Evolutionary conservation across 176 grass and related monocot species (phyloP).

Genomic region (Phoenix dactylifera): DNA sequence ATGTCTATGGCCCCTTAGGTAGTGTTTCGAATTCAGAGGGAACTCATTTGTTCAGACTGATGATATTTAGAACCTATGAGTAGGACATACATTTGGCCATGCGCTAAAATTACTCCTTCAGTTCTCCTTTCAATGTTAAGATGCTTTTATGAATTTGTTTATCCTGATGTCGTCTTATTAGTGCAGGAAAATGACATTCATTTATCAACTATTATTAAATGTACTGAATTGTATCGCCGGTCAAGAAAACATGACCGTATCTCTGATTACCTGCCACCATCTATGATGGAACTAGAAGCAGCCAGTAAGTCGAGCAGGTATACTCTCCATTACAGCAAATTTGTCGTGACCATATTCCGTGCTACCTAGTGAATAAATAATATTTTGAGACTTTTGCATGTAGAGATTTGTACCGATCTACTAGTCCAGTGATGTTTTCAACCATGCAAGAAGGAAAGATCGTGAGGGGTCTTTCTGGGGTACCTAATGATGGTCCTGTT

Average conservation of each 20-base stretch:
- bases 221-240: slow-evolving; percentile 37
- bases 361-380: too few relatives aligned
- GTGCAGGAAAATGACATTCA: slow-evolving; percentile 58
- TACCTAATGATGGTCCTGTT: slow-evolving; percentile 47
- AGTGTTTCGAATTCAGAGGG: too few relatives aligned
- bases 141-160: too few relatives aligned
- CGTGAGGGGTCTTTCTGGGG: slow-evolving; percentile 34
- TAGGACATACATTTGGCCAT: too few relatives aligned
- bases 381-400: not conserved
- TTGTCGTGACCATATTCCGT: too few relatives aligned
- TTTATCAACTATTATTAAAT: slow-evolving; percentile 57
- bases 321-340: not conserved
- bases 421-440: slow-evolving; percentile 52
- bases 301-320: slow-evolving; percentile 42
- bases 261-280: slow-evolving; percentile 51
- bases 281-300: slow-evolving; percentile 35
- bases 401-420: slow-evolving; percentile 35
- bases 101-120: too few relatives aligned
- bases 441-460: slow-evolving; percentile 40
- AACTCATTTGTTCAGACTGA: too few relatives aligned
- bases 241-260: slow-evolving; percentile 35
- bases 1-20: too few relatives aligned
- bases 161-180: not conserved
- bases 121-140: too few relatives aligned
- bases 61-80: too few relatives aligned